A percentile compares a stretch with the other conserved stretches of the same genome.
These are phyloP conservation scores for Zelonia costaricensis DNA, from an alignment of 208 protist genomes.

Conservation along the genomic window DNA sequence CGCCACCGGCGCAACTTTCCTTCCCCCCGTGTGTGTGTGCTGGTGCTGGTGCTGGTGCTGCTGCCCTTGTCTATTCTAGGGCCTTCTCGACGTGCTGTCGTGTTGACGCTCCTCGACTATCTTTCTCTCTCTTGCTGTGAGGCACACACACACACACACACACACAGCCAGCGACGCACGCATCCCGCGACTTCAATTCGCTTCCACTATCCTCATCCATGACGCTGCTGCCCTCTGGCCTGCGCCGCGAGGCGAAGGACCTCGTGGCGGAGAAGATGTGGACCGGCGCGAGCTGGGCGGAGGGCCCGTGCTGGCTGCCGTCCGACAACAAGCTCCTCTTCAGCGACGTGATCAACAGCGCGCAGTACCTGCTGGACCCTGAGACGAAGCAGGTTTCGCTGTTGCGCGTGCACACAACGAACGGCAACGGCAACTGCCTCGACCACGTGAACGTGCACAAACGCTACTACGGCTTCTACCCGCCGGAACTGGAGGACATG, in stretches of 20 bases:
- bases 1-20: too few relatives aligned
- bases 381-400: slow-evolving; percentile 14
- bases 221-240: slow-evolving; percentile 17
- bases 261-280: slow-evolving; percentile 27
- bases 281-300: slow-evolving; percentile 24
- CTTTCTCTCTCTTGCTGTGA: neutral
- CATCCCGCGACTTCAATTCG: too few relatives aligned
- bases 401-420: slow-evolving; percentile 19
- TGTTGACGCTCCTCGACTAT: neutral
- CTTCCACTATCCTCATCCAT: neutral
- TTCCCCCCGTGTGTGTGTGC: neutral
- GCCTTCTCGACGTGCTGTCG: too few relatives aligned
- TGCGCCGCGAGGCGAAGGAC: slow-evolving; percentile 22
- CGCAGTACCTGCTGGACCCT: slow-evolving; percentile 31
- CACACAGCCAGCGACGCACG: neutral
- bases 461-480: slow-evolving; percentile 32
- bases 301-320: slow-evolving; percentile 34
- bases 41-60: neutral
- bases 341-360: slow-evolving; percentile 30
- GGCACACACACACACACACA: neutral
- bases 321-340: slow-evolving; percentile 28
- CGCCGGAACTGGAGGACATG: slow-evolving; percentile 24
- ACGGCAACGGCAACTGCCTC: slow-evolving; percentile 29
- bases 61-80: neutral
- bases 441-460: slow-evolving; percentile 24